Conservation (phyloP, 305 asterid genomes). For the Rubia balearica region DNA sequence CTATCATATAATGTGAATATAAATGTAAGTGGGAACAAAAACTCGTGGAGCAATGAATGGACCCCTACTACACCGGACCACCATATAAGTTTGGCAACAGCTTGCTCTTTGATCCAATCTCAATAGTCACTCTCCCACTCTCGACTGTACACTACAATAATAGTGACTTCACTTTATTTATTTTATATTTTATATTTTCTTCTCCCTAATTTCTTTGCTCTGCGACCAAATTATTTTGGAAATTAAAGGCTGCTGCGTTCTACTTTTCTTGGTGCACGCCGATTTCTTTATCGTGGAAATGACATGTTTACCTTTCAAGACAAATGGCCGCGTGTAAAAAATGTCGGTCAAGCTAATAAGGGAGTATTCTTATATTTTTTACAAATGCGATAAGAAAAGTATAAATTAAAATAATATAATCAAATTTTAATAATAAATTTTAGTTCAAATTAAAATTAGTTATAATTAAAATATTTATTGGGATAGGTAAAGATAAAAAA, state of each 20-base stretch:
- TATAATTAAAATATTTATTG: too few relatives aligned
- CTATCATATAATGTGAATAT: too few relatives aligned
- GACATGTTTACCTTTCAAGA: background rate
- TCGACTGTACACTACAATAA: background rate
- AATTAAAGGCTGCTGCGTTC: constrained; percentile 1
- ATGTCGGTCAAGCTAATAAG: background rate
- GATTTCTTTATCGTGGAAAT: constrained; percentile 5
- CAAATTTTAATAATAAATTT: too few relatives aligned
- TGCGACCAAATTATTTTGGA: constrained; percentile 3
- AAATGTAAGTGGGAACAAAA: constrained; percentile 15
- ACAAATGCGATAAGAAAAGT: too few relatives aligned
- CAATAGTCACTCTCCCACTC: background rate
- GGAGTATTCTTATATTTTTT: too few relatives aligned
- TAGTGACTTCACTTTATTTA: background rate
- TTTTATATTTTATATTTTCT: too few relatives aligned
- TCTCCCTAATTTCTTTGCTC: background rate
- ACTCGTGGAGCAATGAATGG: constrained; percentile 26
- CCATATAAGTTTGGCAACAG: constrained; percentile 7
- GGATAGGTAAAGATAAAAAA: too few relatives aligned
- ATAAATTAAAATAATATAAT: too few relatives aligned
- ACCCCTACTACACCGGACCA: constrained; percentile 18
- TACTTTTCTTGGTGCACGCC: constrained; percentile 12
- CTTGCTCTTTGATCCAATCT: background rate
- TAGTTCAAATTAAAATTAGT: too few relatives aligned
- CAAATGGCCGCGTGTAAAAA: background rate